phyloP scores from a whole-genome alignment of 768 basidiomycete genomes.

The Mycena epipterygia region DNA sequence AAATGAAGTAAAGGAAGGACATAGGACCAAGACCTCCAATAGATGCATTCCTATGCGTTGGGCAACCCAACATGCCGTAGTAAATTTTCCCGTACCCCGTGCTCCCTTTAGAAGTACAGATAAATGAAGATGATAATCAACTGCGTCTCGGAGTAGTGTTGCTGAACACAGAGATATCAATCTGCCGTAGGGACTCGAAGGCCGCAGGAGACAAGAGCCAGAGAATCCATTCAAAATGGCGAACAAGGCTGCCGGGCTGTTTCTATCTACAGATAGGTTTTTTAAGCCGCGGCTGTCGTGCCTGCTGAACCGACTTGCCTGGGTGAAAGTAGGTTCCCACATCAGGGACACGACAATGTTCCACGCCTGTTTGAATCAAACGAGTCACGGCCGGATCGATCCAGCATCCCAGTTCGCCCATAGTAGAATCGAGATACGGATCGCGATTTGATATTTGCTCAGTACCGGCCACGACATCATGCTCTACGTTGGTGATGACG shows the following conservation, averaged over 20 bases:
- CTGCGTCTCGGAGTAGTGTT: constrained; percentile 66
- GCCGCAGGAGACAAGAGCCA: constrained; percentile 45
- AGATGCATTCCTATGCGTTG: constrained; percentile 80
- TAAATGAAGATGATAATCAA: constrained; percentile 73
- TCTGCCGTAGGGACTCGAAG: constrained; percentile 56
- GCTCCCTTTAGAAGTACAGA: constrained; percentile 85
- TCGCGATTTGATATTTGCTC: constrained; percentile 50
- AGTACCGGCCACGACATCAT: constrained; percentile 62
- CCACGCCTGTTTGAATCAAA: constrained; percentile 84
- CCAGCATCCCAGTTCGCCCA: constrained; percentile 88
- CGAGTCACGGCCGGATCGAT: constrained; percentile 81
- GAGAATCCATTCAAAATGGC: constrained; percentile 37
- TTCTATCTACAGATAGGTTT: constrained; percentile 32
- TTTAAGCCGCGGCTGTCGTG: background rate
- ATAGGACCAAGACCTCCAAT: constrained; percentile 68
- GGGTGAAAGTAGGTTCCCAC: constrained; percentile 61
- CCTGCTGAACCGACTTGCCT: constrained; percentile 54
- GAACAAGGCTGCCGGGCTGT: constrained; percentile 43
- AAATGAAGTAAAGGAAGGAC: background rate
- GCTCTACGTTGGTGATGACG: constrained; percentile 81
- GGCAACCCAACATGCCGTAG: constrained; percentile 68
- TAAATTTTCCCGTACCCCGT: constrained; percentile 87
- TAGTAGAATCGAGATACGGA: constrained; percentile 65
- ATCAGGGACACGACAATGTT: constrained; percentile 73
- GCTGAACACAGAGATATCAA: constrained; percentile 73